phyloP scores from a whole-genome alignment of 163 green algal genomes.

The Chlorella variabilis region DNA sequence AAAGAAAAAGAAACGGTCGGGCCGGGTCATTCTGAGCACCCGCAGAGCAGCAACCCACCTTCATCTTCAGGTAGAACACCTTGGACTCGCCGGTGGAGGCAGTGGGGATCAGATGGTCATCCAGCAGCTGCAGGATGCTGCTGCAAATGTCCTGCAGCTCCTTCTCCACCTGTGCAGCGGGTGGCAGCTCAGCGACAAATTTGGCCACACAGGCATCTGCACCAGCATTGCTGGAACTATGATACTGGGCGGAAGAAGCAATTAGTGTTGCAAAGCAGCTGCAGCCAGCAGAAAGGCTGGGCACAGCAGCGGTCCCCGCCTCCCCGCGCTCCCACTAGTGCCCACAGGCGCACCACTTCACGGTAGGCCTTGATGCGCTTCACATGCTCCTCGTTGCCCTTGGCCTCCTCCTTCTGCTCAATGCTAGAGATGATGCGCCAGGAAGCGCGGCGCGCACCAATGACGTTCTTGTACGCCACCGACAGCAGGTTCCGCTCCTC shows the following conservation, averaged over 20 bases:
- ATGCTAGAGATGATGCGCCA: slow-evolving; percentile 99
- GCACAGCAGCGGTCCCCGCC: too few relatives aligned
- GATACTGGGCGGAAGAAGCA: too few relatives aligned
- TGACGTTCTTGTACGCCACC: slow-evolving; percentile 99
- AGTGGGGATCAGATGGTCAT: slow-evolving; percentile 96
- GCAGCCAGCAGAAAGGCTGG: too few relatives aligned
- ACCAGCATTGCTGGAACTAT: too few relatives aligned
- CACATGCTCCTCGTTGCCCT: slow-evolving; percentile 96
- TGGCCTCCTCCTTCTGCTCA: slow-evolving; percentile 99
- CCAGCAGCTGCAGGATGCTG: slow-evolving; percentile 95
- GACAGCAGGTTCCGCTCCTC: slow-evolving; percentile 99
- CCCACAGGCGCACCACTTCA: slow-evolving; percentile 60
- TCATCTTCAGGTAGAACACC: slow-evolving; percentile 98
- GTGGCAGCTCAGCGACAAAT: background rate
- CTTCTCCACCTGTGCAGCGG: slow-evolving; percentile 87
- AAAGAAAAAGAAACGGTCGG: too few relatives aligned
- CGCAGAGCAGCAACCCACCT: slow-evolving; percentile 62
- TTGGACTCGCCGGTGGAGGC: slow-evolving; percentile 96
- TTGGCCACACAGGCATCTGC: too few relatives aligned
- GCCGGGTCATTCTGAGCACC: too few relatives aligned
- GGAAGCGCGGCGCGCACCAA: slow-evolving; percentile 94
- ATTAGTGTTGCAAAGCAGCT: too few relatives aligned
- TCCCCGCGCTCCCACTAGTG: too few relatives aligned
- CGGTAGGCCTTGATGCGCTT: slow-evolving; percentile 96
- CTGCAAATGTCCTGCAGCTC: slow-evolving; percentile 97